Conservation (phyloP, 208 protist genomes). For the Leishmania arabica region DNA sequence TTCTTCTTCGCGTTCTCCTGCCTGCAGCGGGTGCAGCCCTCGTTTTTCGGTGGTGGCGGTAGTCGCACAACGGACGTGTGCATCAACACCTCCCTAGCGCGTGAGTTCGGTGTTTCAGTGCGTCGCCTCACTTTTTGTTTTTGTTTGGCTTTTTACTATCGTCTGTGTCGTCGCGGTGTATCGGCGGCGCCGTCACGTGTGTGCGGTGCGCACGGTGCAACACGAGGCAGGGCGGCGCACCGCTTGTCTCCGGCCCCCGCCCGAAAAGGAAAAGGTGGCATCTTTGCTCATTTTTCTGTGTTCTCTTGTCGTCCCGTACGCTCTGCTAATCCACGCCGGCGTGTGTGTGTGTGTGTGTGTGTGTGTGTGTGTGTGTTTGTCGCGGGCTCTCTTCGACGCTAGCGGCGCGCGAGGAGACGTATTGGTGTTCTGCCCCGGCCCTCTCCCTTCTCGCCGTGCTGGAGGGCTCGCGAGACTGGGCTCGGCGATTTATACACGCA, state of each 20-base stretch:
- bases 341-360: too few species aligned
- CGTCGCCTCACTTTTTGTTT: background rate
- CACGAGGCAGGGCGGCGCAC: background rate
- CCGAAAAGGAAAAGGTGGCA: background rate
- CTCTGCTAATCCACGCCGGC: background rate
- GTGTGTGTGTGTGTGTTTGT: too few species aligned
- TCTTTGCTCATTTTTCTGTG: background rate
- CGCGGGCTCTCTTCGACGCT: background rate
- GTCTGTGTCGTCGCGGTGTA: background rate
- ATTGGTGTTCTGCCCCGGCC: background rate
- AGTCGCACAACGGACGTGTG: background rate
- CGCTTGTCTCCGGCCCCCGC: background rate
- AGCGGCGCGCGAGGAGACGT: background rate
- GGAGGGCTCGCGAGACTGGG: background rate
- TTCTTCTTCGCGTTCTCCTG: background rate
- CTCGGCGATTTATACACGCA: background rate
- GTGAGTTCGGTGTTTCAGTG: background rate
- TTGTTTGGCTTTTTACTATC: background rate
- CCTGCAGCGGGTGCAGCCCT: background rate
- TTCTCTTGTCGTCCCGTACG: background rate
- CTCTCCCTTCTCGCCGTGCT: background rate
- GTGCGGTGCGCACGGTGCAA: background rate
- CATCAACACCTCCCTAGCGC: background rate
- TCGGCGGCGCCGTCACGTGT: background rate
- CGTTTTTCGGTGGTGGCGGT: background rate